Conservation (phyloP, 208 protist genomes). For the Trypanosoma congolense region DNA sequence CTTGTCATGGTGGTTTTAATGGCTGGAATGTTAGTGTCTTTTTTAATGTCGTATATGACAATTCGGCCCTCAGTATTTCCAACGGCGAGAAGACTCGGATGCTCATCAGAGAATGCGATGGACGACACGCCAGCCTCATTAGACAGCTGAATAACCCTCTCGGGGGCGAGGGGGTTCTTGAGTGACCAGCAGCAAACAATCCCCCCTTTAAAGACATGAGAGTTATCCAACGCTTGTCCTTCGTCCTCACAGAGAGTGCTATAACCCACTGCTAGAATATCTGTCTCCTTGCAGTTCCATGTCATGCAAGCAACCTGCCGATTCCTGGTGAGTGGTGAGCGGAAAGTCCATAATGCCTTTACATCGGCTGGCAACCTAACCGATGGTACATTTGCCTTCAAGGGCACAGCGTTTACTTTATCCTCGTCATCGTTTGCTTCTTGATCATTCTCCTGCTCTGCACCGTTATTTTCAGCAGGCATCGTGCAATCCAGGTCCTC, state of each 20-base stretch:
- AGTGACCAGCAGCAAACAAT: slow-evolving; percentile 96
- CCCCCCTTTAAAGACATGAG: slow-evolving; percentile 29
- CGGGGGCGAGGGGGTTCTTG: slow-evolving; percentile 91
- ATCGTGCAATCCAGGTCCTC: neutral
- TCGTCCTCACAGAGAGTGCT: slow-evolving; percentile 21
- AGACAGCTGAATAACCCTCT: slow-evolving; percentile 80
- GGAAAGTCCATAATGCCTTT: slow-evolving; percentile 83
- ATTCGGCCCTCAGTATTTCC: slow-evolving; percentile 91
- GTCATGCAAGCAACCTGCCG: slow-evolving; percentile 85
- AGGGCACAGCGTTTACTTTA: neutral
- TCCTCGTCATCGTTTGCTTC: neutral
- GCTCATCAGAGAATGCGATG: slow-evolving; percentile 88
- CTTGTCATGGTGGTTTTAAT: slow-evolving; percentile 49
- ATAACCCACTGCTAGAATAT: slow-evolving; percentile 91
- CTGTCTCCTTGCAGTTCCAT: slow-evolving; percentile 88
- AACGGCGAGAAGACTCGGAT: slow-evolving; percentile 91
- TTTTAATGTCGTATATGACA: slow-evolving; percentile 92
- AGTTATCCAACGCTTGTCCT: neutral
- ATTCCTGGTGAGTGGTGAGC: slow-evolving; percentile 61
- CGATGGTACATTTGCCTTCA: slow-evolving; percentile 16
- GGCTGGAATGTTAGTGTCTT: slow-evolving; percentile 58
- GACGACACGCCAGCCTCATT: slow-evolving; percentile 82
- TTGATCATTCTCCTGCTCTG: slow-evolving; percentile 3
- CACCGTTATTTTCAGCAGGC: neutral
- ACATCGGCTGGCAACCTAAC: slow-evolving; percentile 49